Base-by-base conservation (phyloP, 164 flowering plant species). In the Vitis rupestris region DNA sequence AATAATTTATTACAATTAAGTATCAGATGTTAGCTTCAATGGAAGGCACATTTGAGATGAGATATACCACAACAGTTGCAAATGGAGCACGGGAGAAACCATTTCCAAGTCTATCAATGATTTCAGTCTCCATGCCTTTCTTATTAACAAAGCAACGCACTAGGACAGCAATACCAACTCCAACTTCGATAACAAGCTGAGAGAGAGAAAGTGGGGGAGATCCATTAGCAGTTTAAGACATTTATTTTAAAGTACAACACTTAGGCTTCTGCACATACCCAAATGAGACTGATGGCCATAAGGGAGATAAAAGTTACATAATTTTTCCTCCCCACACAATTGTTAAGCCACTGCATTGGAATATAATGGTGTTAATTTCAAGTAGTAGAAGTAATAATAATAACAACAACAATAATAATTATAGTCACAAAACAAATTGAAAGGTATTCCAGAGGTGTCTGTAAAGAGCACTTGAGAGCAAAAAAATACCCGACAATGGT, bases 251-350 rank as follows among this genome's bases (percentile, higher is more conserved):
- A 65, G 27, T 12, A 63, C 13, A 51, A 29, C 4, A 27, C 16
- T 8, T 10, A 23, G 50, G 61, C 63, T 63, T 47, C 15, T 64
- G 71, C 60, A 70, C 90, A 72, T 88, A 96, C 99, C 99, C 99
- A 96, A 67, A 91, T 54, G 69, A 96, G 85, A 81, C 99, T 90
- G 59, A 71, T 67, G 50, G 91, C 97, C 99, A 96, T 96, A 37
- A 96, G 95, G 48, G 84, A 76, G 66, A 96, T 88, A 75, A 96
- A 96, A 57, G 97, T 88, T 12, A 74, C 58, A 71, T 96, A 96
- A 69, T 96, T 96, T 78, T 91, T 93, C 67, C 86, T 76, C 51
- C 99, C 99, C 55, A 96, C 98, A 68, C 99, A 96, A 78, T 96
- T 96, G 74, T 96, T 96, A 54, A 96, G 94, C 99, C 98, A 96